Percentiles rank a stretch among this genome's conserved stretches.
phyloP scores from a whole-genome alignment of 2,329 filamentous ascomycete genomes.

The Hypoxylon sp. region DNA sequence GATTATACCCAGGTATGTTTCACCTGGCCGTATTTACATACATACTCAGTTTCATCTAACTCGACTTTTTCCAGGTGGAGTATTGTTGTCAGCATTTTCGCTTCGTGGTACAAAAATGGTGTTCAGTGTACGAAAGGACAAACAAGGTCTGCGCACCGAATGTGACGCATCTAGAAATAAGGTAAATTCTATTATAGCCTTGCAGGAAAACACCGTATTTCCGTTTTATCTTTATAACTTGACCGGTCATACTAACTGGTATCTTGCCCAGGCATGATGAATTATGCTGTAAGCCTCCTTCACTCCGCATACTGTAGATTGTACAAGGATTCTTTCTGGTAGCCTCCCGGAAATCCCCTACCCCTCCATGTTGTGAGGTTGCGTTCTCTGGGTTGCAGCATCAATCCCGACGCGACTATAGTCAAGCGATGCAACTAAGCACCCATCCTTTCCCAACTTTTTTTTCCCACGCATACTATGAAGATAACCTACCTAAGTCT shows the following conservation, averaged over 20 bases:
- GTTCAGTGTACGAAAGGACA: constrained; percentile 54
- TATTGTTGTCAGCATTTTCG: constrained; percentile 55
- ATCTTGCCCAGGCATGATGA: constrained; percentile 49
- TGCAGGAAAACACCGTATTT: constrained; percentile 25
- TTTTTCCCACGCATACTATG: background rate
- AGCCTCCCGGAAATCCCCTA: constrained; percentile 11
- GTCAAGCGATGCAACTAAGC: constrained; percentile 6
- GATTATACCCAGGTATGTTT: constrained; percentile 54
- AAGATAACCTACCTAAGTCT: background rate
- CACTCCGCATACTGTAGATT: constrained; percentile 23
- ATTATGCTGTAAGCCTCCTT: constrained; percentile 51
- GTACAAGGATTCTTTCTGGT: constrained; percentile 34
- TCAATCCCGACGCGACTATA: constrained; percentile 6
- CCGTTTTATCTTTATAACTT: constrained; percentile 13
- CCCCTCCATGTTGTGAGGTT: constrained; percentile 16
- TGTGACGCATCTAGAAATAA: constrained; percentile 53
- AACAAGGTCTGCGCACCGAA: constrained; percentile 53
- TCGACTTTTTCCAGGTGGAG: constrained; percentile 48
- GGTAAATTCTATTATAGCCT: constrained; percentile 46
- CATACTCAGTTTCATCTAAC: constrained; percentile 14
- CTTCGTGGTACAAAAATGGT: constrained; percentile 55
- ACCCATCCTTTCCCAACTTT: background rate
- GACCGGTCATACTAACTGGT: constrained; percentile 23
- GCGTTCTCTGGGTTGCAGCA: constrained; percentile 14
- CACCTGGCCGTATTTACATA: background rate